phyloP scores from a whole-genome alignment of 108 stramenopile species.

The Licmophora abbreviata region DNA sequence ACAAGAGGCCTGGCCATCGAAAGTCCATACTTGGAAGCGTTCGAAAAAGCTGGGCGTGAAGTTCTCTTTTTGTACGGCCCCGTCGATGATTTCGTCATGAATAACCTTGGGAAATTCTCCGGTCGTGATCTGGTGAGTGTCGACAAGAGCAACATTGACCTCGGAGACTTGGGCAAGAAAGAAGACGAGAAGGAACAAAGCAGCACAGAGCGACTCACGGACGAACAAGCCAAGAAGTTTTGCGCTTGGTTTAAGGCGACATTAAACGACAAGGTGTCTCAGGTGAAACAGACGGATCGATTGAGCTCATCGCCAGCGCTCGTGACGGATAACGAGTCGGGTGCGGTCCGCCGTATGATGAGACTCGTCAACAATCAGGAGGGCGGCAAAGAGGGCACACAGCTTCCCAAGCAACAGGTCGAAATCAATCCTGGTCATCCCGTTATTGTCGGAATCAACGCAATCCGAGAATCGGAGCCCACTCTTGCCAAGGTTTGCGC shows the following conservation, averaged over 20 bases:
- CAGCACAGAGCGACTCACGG: conserved; percentile 24
- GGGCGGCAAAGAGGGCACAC: conserved; percentile 57
- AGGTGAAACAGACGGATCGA: conserved; percentile 78
- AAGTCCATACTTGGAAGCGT: conserved; percentile 96
- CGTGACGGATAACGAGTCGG: conserved; percentile 95
- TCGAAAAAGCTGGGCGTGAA: conserved; percentile 82
- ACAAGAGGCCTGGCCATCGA: conserved; percentile 84
- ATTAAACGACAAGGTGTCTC: conserved; percentile 60
- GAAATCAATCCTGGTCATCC: conserved; percentile 96
- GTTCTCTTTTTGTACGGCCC: conserved; percentile 91
- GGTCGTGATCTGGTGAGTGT: conserved; percentile 84
- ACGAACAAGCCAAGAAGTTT: conserved; percentile 75
- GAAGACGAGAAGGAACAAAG: conserved; percentile 19
- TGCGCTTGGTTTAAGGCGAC: conserved; percentile 76
- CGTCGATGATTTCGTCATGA: conserved; percentile 99
- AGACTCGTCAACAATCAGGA: conserved; percentile 89
- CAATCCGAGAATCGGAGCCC: conserved; percentile 53
- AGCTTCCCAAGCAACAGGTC: conserved; percentile 90
- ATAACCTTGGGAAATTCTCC: conserved; percentile 82
- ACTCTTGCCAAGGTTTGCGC: conserved; percentile 71
- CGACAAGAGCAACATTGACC: conserved; percentile 77
- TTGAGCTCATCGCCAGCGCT: conserved; percentile 92
- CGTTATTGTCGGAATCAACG: conserved; percentile 75
- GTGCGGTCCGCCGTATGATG: conserved; percentile 95
- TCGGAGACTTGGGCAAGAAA: conserved; percentile 40